A percentile compares a stretch with the other conserved stretches of the same genome.
Conservation (phyloP, 805 yeast genomes). For the Saccharomycopsis babjevae region DNA sequence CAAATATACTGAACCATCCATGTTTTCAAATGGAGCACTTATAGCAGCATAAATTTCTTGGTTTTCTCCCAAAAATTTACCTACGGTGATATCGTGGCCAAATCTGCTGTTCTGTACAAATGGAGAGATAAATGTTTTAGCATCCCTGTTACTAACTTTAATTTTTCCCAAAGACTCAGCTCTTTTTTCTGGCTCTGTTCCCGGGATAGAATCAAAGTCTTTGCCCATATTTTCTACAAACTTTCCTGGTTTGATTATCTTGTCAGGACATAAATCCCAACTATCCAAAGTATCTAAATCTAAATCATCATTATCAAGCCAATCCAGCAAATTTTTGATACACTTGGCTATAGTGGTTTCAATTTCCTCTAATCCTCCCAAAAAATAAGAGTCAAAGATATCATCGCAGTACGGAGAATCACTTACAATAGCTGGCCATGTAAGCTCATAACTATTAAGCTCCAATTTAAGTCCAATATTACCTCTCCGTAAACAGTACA, state of each 20-base stretch:
- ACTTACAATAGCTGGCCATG: slow-evolving; percentile 5
- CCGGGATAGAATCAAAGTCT: too few relatives aligned
- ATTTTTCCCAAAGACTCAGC: not conserved
- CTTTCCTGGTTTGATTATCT: slow-evolving; percentile 7
- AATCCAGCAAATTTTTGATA: slow-evolving; percentile 21
- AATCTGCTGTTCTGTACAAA: slow-evolving; percentile 28
- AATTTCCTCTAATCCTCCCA: slow-evolving; percentile 31
- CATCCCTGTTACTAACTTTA: not conserved
- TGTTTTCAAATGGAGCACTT: slow-evolving; percentile 40
- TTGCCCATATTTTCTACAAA: not conserved
- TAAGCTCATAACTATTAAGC: slow-evolving; percentile 6
- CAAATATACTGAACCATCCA: slow-evolving; percentile 35
- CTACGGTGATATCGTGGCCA: slow-evolving; percentile 36
- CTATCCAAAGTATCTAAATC: slow-evolving; percentile 21
- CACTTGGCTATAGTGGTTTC: slow-evolving; percentile 23
- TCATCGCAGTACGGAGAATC: slow-evolving; percentile 27
- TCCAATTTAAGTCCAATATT: slow-evolving; percentile 11
- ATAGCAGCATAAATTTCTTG: slow-evolving; percentile 35
- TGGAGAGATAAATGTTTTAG: slow-evolving; percentile 3
- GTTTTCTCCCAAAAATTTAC: slow-evolving; percentile 30
- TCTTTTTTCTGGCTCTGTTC: too few relatives aligned
- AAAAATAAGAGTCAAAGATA: slow-evolving; percentile 25
- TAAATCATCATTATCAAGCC: slow-evolving; percentile 22
- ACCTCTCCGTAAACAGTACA: slow-evolving; percentile 47
- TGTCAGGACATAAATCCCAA: slow-evolving; percentile 25